Percentiles rank a stretch among this genome's conserved stretches.
Conservation (phyloP, 129 eudicot genomes). For the Gnaphalium uliginosum region DNA sequence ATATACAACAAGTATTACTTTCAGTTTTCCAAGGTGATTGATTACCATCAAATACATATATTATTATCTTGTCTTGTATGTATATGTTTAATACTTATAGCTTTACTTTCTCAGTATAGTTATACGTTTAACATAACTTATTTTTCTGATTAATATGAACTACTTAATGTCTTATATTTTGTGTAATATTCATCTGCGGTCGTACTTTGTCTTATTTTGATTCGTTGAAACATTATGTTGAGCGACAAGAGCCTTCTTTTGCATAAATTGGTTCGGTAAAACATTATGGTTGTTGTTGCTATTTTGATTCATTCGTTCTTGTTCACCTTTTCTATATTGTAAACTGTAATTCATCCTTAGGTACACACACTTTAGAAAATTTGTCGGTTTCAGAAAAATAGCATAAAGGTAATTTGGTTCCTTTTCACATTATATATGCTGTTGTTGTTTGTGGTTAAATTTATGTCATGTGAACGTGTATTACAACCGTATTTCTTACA, state of each 20-base stretch:
- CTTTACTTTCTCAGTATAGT: not conserved
- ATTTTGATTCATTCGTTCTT: not conserved
- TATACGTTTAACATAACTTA: not conserved
- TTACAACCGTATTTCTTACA: no score
- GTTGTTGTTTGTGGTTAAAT: no score
- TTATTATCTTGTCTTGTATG: not conserved
- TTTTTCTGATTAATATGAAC: not conserved
- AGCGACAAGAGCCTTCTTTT: no score
- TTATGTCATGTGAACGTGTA: no score
- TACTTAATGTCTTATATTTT: not conserved
- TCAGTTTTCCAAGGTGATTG: constrained; percentile 40
- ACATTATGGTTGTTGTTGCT: no score
- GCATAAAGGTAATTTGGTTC: not conserved
- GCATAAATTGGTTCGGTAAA: no score
- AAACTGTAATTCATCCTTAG: not conserved
- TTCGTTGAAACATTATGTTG: no score
- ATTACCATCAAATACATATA: constrained; percentile 3
- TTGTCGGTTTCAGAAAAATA: no score
- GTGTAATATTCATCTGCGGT: not conserved
- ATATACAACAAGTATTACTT: constrained; percentile 42
- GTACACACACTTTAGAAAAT: no score
- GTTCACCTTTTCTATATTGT: not conserved
- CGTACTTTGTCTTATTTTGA: not conserved
- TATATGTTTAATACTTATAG: not conserved
- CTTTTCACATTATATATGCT: not conserved